These are phyloP conservation scores for Huntiella moniliformis DNA, from an alignment of 2,329 filamentous ascomycete genomes.

Conservation along the genomic window DNA sequence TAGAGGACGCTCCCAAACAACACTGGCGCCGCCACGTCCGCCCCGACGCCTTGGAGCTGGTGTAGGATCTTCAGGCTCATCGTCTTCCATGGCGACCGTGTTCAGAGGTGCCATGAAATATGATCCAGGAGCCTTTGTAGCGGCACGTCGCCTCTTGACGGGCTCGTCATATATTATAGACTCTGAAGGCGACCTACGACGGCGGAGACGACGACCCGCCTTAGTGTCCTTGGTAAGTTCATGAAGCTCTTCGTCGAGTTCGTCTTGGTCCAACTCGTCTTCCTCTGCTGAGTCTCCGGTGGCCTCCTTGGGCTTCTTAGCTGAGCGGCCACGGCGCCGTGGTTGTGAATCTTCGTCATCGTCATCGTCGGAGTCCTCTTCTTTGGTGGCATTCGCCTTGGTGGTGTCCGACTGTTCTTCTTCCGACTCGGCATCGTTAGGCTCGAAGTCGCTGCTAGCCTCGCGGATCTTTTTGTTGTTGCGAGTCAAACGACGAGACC, in stretches of 20 bases:
- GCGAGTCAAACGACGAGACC: constrained; percentile 28
- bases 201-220: constrained; percentile 25
- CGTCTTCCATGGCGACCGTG: constrained; percentile 46
- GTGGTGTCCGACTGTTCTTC: constrained; percentile 35
- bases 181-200: constrained; percentile 23
- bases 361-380: constrained; percentile 20
- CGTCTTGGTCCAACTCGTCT: constrained; percentile 40
- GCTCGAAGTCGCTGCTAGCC: constrained; percentile 42
- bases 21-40: constrained; percentile 38
- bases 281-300: constrained; percentile 27
- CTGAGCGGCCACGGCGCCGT: constrained; percentile 24
- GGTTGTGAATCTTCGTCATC: constrained; percentile 23
- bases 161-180: constrained; percentile 42
- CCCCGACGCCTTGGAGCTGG: constrained; percentile 53
- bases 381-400: constrained; percentile 23
- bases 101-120: constrained; percentile 67
- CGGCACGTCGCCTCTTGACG: constrained; percentile 32
- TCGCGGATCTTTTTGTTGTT: constrained; percentile 31
- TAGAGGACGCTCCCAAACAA: constrained; percentile 57
- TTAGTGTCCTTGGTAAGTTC: constrained; percentile 39
- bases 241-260: constrained; percentile 46
- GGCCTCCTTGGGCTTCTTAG: constrained; percentile 25
- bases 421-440: constrained; percentile 34
- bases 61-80: constrained; percentile 48
- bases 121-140: constrained; percentile 48